A percentile compares a stretch with the other conserved stretches of the same genome.
Conservation (phyloP, 495 filamentous ascomycete species). For the Podospora australis region DNA sequence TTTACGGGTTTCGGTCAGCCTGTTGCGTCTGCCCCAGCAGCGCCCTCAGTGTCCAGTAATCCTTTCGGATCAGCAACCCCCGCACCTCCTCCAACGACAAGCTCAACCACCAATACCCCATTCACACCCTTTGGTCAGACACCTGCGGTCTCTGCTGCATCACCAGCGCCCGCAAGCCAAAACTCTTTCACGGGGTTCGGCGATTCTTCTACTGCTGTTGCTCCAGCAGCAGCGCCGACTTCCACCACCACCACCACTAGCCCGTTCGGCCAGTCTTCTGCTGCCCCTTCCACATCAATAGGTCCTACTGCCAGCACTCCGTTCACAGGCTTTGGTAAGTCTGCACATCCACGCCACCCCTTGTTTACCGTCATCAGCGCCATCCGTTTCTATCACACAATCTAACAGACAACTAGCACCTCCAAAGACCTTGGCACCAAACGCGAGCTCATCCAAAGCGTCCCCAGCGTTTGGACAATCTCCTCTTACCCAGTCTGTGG, state of each 20-base stretch:
- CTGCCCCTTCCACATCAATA: background rate
- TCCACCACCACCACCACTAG: background rate
- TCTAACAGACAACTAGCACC: no score
- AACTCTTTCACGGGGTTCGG: no score
- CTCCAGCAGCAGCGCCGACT: background rate
- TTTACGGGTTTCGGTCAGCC: constrained; percentile 1
- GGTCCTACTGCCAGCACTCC: background rate
- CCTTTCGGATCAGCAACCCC: background rate
- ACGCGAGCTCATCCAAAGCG: no score
- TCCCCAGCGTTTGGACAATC: no score
- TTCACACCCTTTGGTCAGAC: background rate
- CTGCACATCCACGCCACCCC: no score
- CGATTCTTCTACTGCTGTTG: no score
- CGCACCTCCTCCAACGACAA: background rate
- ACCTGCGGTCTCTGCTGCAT: background rate
- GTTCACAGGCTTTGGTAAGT: background rate
- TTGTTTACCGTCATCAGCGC: no score
- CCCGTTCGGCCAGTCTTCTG: background rate
- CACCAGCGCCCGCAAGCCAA: no score
- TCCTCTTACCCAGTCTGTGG: no score
- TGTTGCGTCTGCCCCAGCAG: background rate
- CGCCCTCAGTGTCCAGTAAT: background rate
- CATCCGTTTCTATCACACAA: no score
- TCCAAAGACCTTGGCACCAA: no score
- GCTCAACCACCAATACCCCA: background rate